A percentile compares a stretch with the other conserved stretches of the same genome.
Conservation (phyloP, 129 eudicot genomes). For the Escallonia rubra region DNA sequence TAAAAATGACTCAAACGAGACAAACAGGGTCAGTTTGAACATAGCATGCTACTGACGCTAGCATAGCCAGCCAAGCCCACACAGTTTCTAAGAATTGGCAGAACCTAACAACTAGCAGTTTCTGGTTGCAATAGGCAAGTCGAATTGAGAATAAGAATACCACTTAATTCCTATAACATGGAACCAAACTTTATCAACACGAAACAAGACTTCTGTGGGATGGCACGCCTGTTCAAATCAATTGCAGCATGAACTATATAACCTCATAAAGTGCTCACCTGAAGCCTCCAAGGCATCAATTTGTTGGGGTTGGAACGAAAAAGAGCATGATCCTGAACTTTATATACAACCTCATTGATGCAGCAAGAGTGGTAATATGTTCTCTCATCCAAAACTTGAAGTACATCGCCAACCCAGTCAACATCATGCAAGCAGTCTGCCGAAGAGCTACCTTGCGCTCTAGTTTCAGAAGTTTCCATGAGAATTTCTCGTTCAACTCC, state of each 20-base stretch:
- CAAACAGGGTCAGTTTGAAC: neutral
- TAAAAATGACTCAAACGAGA: neutral
- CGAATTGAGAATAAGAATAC: neutral
- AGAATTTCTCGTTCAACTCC: slow-evolving; percentile 22
- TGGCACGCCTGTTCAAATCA: neutral
- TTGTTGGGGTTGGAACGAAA: slow-evolving; percentile 44
- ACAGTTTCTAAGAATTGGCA: neutral
- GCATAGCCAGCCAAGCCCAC: neutral
- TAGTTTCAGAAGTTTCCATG: slow-evolving; percentile 24
- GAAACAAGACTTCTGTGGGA: neutral
- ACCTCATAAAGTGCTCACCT: slow-evolving; percentile 43
- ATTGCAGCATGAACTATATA: neutral
- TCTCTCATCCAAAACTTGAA: slow-evolving; percentile 46
- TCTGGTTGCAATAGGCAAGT: neutral
- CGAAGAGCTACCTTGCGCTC: slow-evolving; percentile 28
- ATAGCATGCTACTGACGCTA: neutral
- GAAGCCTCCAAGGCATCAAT: slow-evolving; percentile 66
- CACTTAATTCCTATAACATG: neutral
- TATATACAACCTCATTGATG: slow-evolving; percentile 55
- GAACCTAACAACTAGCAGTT: neutral
- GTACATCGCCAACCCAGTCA: slow-evolving; percentile 63
- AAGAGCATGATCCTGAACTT: slow-evolving; percentile 70
- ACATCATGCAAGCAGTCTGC: slow-evolving; percentile 43
- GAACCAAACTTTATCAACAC: neutral
- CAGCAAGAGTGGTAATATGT: slow-evolving; percentile 61